Evolutionary conservation across 352 stramenopile species (phyloP).

Genomic region (Phytophthora podocarpi): DNA sequence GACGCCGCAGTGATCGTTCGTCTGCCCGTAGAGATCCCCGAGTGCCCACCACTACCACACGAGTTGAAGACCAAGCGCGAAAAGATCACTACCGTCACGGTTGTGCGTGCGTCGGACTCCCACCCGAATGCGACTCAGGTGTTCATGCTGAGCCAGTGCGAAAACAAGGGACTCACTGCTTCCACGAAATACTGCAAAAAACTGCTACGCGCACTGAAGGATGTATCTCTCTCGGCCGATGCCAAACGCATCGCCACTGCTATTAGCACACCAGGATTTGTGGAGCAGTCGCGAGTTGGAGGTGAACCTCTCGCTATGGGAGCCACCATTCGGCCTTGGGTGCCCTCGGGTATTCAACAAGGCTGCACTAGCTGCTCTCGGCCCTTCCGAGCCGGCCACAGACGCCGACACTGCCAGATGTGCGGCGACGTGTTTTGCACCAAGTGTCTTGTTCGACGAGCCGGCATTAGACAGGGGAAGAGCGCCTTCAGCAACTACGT

Average conservation of each 20-base stretch:
- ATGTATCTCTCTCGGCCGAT: constrained; percentile 58
- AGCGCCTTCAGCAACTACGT: constrained; percentile 14
- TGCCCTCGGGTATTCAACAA: constrained; percentile 46
- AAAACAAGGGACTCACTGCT: constrained; percentile 51
- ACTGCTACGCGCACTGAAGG: constrained; percentile 50
- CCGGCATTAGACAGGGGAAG: constrained; percentile 39
- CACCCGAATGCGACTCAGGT: constrained; percentile 46
- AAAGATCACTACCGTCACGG: constrained; percentile 50
- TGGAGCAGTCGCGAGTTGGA: constrained; percentile 38
- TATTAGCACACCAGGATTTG: constrained; percentile 35
- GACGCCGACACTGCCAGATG: constrained; percentile 72
- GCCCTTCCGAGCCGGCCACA: constrained; percentile 56
- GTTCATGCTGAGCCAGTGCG: constrained; percentile 59
- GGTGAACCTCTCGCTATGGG: constrained; percentile 31
- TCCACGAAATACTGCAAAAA: constrained; percentile 57
- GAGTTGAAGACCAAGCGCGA: constrained; percentile 67
- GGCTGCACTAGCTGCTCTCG: constrained; percentile 67
- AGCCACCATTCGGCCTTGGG: constrained; percentile 57
- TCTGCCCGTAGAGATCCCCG: constrained; percentile 60
- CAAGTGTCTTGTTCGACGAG: constrained; percentile 69
- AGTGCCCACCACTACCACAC: constrained; percentile 56
- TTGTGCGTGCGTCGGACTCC: constrained; percentile 50
- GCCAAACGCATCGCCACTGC: constrained; percentile 65
- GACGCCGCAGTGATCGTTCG: constrained; percentile 68
- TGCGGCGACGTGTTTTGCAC: constrained; percentile 79